A percentile compares a stretch with the other conserved stretches of the same genome.
Conservation (phyloP, 345 rosid species). For the Populus nigra region DNA sequence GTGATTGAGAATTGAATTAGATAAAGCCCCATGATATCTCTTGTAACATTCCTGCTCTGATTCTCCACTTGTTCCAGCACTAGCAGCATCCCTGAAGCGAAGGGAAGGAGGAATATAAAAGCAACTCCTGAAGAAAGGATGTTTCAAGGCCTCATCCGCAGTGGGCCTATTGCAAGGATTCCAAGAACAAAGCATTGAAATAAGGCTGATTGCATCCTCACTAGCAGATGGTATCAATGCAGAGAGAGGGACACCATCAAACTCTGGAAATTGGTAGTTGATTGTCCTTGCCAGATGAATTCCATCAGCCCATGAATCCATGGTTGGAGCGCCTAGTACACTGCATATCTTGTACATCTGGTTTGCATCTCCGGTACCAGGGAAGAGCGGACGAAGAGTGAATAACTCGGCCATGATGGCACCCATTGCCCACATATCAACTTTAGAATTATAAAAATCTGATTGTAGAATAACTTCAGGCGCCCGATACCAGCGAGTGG, state of each 20-base stretch:
- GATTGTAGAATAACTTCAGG: conserved; percentile 96
- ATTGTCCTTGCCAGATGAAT: conserved; percentile 69
- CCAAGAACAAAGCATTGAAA: conserved; percentile 87
- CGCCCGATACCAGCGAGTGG: conserved; percentile 99
- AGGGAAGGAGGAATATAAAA: conserved; percentile 81
- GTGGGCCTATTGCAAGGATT: conserved; percentile 87
- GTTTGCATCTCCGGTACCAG: conserved; percentile 92
- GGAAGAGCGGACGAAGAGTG: conserved; percentile 80
- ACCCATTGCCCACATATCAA: conserved; percentile 99
- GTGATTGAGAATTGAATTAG: conserved; percentile 45
- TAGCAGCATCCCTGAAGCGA: background rate
- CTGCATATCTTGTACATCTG: conserved; percentile 88
- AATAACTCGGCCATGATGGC: conserved; percentile 92
- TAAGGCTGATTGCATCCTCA: conserved; percentile 62
- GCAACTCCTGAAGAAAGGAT: conserved; percentile 92
- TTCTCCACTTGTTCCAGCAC: conserved; percentile 49
- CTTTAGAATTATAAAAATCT: conserved; percentile 64
- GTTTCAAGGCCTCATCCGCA: conserved; percentile 83
- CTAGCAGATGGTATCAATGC: conserved; percentile 62
- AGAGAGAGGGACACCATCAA: conserved; percentile 53
- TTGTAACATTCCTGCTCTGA: conserved; percentile 48
- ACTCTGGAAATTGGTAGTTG: conserved; percentile 80
- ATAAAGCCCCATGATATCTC: conserved; percentile 42
- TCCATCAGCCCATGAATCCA: conserved; percentile 82
- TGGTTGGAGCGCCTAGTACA: conserved; percentile 77